phyloP scores from a whole-genome alignment of 1,284 basidiomycete genomes.

The Sporisorium exsertum region DNA sequence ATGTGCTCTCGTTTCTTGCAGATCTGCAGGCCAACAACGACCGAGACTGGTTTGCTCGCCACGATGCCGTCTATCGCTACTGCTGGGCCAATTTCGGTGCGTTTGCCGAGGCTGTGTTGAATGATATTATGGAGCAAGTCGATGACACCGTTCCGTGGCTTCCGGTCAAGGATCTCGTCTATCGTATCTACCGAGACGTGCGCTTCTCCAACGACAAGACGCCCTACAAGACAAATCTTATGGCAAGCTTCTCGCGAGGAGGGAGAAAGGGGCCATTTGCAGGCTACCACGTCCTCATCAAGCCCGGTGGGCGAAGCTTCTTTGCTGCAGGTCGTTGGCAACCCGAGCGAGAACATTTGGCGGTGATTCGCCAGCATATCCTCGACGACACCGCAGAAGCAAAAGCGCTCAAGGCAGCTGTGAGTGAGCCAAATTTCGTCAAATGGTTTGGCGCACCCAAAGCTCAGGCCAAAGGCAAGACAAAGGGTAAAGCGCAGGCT shows the following conservation, averaged over 20 bases:
- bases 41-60: slow-evolving; percentile 79
- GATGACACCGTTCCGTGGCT: slow-evolving; percentile 85
- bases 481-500: slow-evolving; percentile 7
- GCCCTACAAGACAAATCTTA: slow-evolving; percentile 85
- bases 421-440: slow-evolving; percentile 78
- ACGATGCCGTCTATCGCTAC: slow-evolving; percentile 71
- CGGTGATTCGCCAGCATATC: slow-evolving; percentile 76
- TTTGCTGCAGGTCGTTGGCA: slow-evolving; percentile 87
- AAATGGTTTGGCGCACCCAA: slow-evolving; percentile 78
- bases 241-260: slow-evolving; percentile 81
- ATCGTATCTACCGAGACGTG: slow-evolving; percentile 76
- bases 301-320: slow-evolving; percentile 72
- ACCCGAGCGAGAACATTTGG: slow-evolving; percentile 82
- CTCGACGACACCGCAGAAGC: slow-evolving; percentile 76
- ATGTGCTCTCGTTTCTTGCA: slow-evolving; percentile 81
- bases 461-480: slow-evolving; percentile 7
- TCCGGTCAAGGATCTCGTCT: slow-evolving; percentile 85
- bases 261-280: slow-evolving; percentile 84
- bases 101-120: slow-evolving; percentile 79
- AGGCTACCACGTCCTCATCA: slow-evolving; percentile 69
- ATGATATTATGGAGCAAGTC: slow-evolving; percentile 75
- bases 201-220: slow-evolving; percentile 94
- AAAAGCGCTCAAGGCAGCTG: slow-evolving; percentile 76
- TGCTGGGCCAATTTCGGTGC: slow-evolving; percentile 79
- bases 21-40: slow-evolving; percentile 81